Evolutionary conservation across 73 alveolate genomes (phyloP).

Genomic region (Tetrahymena thermophila): DNA sequence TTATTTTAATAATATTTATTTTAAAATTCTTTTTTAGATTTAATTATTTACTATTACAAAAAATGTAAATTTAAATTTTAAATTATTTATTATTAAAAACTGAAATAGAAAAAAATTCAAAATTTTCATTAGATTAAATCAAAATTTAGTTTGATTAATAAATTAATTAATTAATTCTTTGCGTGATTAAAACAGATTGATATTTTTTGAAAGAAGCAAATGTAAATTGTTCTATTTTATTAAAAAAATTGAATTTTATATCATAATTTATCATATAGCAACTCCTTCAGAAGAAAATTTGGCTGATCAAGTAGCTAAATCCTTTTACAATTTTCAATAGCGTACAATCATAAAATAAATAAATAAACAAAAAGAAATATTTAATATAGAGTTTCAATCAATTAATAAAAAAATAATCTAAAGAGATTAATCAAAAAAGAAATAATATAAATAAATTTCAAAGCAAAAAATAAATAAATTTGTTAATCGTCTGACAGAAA

Average conservation of each 20-base stretch:
- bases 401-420: background rate
- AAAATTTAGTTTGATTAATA: background rate
- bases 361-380: background rate
- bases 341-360: too few relatives aligned
- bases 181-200: background rate
- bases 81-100: background rate
- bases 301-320: background rate
- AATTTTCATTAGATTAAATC: background rate
- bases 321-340: background rate
- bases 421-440: background rate
- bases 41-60: background rate
- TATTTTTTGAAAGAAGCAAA: background rate
- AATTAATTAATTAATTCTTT: background rate
- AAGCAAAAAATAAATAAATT: background rate
- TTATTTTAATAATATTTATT: too few relatives aligned
- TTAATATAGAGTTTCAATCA: background rate
- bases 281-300: background rate
- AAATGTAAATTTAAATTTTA: background rate
- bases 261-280: background rate
- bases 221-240: background rate
- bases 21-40: too few relatives aligned
- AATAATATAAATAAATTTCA: background rate
- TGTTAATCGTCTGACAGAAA: background rate
- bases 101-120: background rate
- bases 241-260: background rate